Percentiles rank a stretch among this genome's conserved stretches.
These are phyloP conservation scores for Flaveria brownii DNA, from an alignment of 129 eudicot species.

Conservation along the genomic window DNA sequence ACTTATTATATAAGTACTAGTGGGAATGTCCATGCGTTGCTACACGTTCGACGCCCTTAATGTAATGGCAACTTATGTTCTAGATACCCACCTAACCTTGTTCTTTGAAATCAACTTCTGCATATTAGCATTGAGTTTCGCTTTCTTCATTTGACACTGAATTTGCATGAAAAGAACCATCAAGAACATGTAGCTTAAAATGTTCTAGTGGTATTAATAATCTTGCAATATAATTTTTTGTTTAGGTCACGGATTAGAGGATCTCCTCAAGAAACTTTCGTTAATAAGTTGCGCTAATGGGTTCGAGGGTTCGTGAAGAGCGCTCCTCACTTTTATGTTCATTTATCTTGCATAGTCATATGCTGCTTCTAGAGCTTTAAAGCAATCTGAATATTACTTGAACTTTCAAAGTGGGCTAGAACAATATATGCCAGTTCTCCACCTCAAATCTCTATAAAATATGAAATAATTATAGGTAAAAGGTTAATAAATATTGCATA, in stretches of 20 bases:
- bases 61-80: too few species aligned
- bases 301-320: conserved; percentile 93
- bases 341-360: conserved; percentile 16
- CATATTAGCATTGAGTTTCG: too few species aligned
- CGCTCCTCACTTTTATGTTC: conserved; percentile 70
- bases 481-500: not conserved
- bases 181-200: too few species aligned
- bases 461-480: conserved; percentile 38
- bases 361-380: conserved; percentile 71
- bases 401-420: conserved; percentile 77
- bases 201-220: too few species aligned
- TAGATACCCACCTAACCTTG: too few species aligned
- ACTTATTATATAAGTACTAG: too few species aligned
- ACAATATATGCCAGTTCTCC: conserved; percentile 91
- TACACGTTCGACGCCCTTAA: too few species aligned
- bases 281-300: conserved; percentile 78
- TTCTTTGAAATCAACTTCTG: too few species aligned
- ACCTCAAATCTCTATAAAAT: conserved; percentile 89
- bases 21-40: too few species aligned
- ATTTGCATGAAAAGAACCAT: too few species aligned
- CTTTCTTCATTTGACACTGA: too few species aligned
- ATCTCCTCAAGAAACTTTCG: conserved; percentile 51
- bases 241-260: conserved; percentile 55
- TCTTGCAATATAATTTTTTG: too few species aligned
- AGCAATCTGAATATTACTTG: conserved; percentile 81